Evolutionary conservation across 129 eudicot species (phyloP), one percentile per base, ranked within the genome.

Genomic region (Deinandra increscens): DNA sequence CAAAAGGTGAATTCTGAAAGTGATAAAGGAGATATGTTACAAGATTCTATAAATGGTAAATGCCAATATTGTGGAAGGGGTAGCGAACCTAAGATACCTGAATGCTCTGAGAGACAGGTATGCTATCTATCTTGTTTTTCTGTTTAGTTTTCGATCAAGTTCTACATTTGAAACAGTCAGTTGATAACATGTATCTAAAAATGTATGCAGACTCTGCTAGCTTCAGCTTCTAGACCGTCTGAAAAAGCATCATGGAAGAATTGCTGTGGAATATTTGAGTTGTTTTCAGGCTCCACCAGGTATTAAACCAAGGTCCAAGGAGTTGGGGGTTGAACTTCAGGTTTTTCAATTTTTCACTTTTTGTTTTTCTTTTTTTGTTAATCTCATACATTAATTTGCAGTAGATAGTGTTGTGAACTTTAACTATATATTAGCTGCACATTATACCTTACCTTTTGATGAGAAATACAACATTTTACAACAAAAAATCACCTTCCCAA

Each of bases 221-320:
- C 71, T 51, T 71, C 82, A 58, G 72, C 78, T 67, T 75, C 86
- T 4, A 79, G 13, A 64, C 70, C 82, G 53, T 82, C 60, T 63
- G 82, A 81, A 75, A 84, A 60, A 61, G 70, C 93, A 48, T 84
- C 93, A 22, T 80, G 92, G 90, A 91, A 84, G 85, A 75, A 87
- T 88, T 91, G 97, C 69, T 91, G 97, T 79, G 96, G 96, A 64
- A 43, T 91, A 66, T 84, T 85, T 58, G 97, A 91, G 75, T 67
- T 85, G 83, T 88, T 82, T 58, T 54, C 92, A 18, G 86, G 93
- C 17, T 84, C 87, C 64, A 45, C 66, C 79, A 65, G 63, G 63
- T 58, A 58, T 19, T 22, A 10, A 53, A 7, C 31, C 39, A 36
- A 36, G 39, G 39, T 36, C 39, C 39, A 36, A 36, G 39, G 39